Evolutionary conservation across 2,329 filamentous ascomycete genomes (phyloP), one percentile per base, ranked within the genome.

Genomic region (Venturiaceae sp.): DNA sequence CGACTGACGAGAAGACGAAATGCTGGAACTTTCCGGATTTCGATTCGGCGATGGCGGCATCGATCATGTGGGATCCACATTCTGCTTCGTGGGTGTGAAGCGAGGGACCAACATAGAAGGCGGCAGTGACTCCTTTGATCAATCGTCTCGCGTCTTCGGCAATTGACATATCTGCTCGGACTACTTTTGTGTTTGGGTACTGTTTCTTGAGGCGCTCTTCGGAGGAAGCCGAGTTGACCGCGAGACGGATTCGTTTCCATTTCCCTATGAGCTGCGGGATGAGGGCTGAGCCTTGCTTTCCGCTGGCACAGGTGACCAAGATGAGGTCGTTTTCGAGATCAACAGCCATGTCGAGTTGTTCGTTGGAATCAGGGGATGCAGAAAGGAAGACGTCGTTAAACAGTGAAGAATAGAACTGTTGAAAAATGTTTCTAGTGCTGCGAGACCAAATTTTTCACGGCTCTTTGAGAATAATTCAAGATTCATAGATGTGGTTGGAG

Each of bases 301-400:
- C 72, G 23, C 66, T 66, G 5, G 73, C 70, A 57, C 67, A 71
- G 37, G 71, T 74, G 28, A 75, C 60, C 32, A 73, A 66, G 30
- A 75, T 61, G 36, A 72, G 46, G 44, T 73, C 68, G 23, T 66
- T 67, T 9, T 62, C 59, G 33, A 60, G 61, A 47, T 68, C 37
- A 53, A 61, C 61, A 46, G 61, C 53, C 63, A 50, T 50, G 21
- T 11, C 21, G 44, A 26, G n/a, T n/a, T n/a, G n/a, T n/a, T n/a
- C n/a, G n/a, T n/a, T n/a, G n/a, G n/a, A n/a, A n/a, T 11, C 11
- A 39, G 36, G n/a, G 36, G 11, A 11, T 39, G 11, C 11, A 39
- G 36, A 39, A 39, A 39, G 36, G n/a, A 39, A 39, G 36, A n/a
- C 36, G 11, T 39, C 36, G 36, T 11, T 39, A n/a, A n/a, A n/a